phyloP scores from a whole-genome alignment of 202 grass and related monocot species.

The Panicum hallii region DNA sequence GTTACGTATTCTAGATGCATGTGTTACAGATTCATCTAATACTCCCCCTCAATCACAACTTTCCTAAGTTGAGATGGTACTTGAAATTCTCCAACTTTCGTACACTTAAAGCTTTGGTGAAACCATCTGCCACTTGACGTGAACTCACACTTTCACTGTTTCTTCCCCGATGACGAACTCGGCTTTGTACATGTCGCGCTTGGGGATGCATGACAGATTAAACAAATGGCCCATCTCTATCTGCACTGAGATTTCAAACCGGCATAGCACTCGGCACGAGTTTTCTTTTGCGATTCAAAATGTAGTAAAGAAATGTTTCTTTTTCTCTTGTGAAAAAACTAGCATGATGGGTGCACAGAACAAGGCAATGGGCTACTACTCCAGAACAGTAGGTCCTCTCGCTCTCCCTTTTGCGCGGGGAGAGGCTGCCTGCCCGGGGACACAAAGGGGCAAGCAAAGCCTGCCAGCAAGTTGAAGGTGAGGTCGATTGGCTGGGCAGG shows the following conservation, averaged over 20 bases:
- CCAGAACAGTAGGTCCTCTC: neutral
- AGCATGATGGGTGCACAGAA: neutral
- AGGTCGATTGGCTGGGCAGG: slow-evolving; percentile 42
- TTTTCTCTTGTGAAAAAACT: too few species aligned
- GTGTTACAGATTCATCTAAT: too few species aligned
- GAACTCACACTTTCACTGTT: too few species aligned
- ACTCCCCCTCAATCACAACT: too few species aligned
- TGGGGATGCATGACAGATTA: neutral
- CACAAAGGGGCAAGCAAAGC: slow-evolving; percentile 24
- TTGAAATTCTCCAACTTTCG: too few species aligned
- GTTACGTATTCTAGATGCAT: too few species aligned
- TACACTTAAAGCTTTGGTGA: too few species aligned
- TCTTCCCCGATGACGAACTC: too few species aligned
- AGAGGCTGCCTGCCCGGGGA: neutral
- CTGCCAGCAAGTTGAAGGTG: slow-evolving; percentile 32
- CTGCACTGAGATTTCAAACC: neutral
- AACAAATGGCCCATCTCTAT: neutral
- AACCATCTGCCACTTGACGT: too few species aligned
- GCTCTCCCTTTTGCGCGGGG: neutral
- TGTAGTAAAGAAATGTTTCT: neutral
- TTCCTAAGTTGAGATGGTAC: too few species aligned
- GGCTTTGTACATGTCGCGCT: neutral
- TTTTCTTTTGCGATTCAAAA: neutral
- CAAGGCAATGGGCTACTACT: slow-evolving; percentile 18
- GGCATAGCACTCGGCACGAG: neutral